These are phyloP conservation scores for Vaucheria bursata DNA, from an alignment of 352 stramenopile species.

Conservation along the genomic window DNA sequence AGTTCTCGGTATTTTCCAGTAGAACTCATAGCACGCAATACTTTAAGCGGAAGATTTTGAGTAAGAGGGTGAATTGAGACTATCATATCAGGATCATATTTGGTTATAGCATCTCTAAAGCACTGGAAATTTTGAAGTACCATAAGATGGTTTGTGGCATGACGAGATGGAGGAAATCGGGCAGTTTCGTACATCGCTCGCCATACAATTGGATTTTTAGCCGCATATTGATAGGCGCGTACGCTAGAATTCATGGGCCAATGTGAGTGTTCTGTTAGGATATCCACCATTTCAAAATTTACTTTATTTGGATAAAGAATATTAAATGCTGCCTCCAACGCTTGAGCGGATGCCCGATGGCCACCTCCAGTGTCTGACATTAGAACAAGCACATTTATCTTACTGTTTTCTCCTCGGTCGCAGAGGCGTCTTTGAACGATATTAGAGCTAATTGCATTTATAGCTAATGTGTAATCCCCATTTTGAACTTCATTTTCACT, in stretches of 20 bases:
- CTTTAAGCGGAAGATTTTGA: constrained; percentile 59
- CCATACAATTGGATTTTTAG: constrained; percentile 51
- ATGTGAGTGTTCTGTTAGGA: constrained; percentile 66
- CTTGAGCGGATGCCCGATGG: constrained; percentile 68
- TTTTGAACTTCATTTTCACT: not conserved
- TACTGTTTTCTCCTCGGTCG: not conserved
- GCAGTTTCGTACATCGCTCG: constrained; percentile 47
- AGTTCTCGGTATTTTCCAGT: constrained; percentile 43
- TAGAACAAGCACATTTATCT: constrained; percentile 55
- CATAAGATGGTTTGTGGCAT: constrained; percentile 38
- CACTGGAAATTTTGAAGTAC: constrained; percentile 33
- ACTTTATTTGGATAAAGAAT: constrained; percentile 59
- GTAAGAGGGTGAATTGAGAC: constrained; percentile 65
- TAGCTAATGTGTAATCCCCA: not conserved
- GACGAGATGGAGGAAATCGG: constrained; percentile 42
- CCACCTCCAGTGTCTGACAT: constrained; percentile 70
- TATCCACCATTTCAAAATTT: constrained; percentile 64
- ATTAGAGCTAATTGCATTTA: not conserved
- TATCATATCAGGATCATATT: constrained; percentile 59
- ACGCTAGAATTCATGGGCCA: constrained; percentile 63
- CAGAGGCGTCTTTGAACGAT: not conserved
- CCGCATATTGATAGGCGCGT: constrained; percentile 56
- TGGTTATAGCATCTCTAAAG: constrained; percentile 35
- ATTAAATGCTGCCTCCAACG: constrained; percentile 61
- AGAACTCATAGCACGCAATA: constrained; percentile 16